Evolutionary conservation across 495 filamentous ascomycete genomes (phyloP), one percentile per base, ranked within the genome.

Genomic region (Aspergillus saccharolyticus): DNA sequence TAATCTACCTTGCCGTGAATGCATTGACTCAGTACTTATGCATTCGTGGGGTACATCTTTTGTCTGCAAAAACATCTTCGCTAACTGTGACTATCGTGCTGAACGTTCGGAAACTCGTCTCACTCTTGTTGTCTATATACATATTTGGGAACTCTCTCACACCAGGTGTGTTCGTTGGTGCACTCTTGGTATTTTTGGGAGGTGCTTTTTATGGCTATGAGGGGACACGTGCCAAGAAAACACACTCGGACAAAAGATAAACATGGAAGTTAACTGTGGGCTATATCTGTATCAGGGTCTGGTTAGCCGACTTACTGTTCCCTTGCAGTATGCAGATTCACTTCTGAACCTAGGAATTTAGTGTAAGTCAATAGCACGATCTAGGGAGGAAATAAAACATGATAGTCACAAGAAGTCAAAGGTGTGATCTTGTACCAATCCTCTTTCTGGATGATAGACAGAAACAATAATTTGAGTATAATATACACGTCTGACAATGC

Each of bases 51-150:
- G 94, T 98, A 33, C 97, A 98, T 62, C 80, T 96, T 18, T 78
- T 98, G 4, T 89, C 87, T 1, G 89, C 91, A 0, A 85, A 85
- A 46, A 88, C 89, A 3, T 91, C 93, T 16, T 96, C 94, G 0
- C 77, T 98, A 51, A 97, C 93, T 0, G 94, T 98, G 16, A 96
- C 93, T 1, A 94, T 98, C 44, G 89, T 96, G 30, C 80, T 98
- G 22, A 98, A 97, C 69, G 87, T 98, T 49, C 81, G 94, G 63
- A 98, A 98, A 71, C 77, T 98, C n/a, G 85, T 95, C 18, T 95
- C 90, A 57, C 80, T 97, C 54, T 68, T 96, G 58, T 64, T 97
- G 42, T 97, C 93, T 57, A 91, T 97, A 58, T 91, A 89, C 78
- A 68, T 97, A 3, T 98, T 98, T 72, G 94, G 93, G 9, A 96